Evolutionary conservation across 495 filamentous ascomycete species (phyloP), one percentile per base, ranked within the genome.

Genomic region (Penicillium riverlandense): DNA sequence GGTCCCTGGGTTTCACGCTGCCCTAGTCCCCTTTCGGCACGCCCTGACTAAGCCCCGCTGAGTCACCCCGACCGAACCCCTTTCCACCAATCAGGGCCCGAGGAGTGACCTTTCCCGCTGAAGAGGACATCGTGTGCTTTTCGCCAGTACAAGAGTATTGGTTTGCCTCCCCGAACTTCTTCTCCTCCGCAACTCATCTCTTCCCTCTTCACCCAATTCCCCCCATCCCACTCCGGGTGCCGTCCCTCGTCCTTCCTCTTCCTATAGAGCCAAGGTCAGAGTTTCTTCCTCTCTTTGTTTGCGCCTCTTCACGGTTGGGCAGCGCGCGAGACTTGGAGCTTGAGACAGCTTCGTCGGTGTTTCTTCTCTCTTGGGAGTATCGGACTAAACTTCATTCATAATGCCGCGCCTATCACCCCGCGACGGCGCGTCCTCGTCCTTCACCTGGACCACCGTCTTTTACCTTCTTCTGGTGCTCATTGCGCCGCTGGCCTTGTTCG

Each of bases 391-490:
- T 22, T 42, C 35, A 40, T 44, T 45, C 52, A 52, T 45, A 57
- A 79, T 79, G 76, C 61, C 75, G 49, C 65, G 74, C 44, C 50
- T 64, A 41, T 62, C 66, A 43, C 59, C 64, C 55, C 62, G 53
- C 54, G 62, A 53, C 51, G 58, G 61, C 46, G 67, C 59, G 61
- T 71, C 72, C 56, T 69, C 69, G 67, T 66, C 73, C 31, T 74
- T 79, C 50, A 55, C 66, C 54, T 85, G 82, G 77, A 84, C 85
- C 54, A 80, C 88, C 56, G 64, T 90, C 58, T 77, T 89, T 65
- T 94, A 92, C 71, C 78, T 95, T 39, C 77, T 92, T 55, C 77
- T 90, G 50, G 75, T 96, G 37, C 82, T 96, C 53, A 79, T 87
- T 52, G 78, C 72, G 40, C 83, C 83, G 47, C 63, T 86, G 53